These are phyloP conservation scores for Komagataella mondaviorum DNA, from an alignment of 805 yeast species.

Conservation along the genomic window DNA sequence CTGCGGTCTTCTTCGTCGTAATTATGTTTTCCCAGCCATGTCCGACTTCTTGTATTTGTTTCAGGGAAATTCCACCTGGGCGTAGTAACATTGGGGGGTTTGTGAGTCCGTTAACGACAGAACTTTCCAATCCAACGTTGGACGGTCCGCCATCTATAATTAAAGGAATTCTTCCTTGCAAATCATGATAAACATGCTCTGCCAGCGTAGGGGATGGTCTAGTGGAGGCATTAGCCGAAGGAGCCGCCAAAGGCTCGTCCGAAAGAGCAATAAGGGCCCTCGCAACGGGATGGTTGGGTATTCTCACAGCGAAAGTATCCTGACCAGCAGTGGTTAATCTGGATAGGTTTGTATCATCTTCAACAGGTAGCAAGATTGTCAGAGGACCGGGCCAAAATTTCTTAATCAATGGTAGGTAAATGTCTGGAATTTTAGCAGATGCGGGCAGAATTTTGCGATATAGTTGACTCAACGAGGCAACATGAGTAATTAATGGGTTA, in stretches of 20 bases:
- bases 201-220: conserved; percentile 91
- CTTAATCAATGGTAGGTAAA: conserved; percentile 50
- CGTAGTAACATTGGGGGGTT: conserved; percentile 78
- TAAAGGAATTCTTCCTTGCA: conserved; percentile 66
- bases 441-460: conserved; percentile 39
- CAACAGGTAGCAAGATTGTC: conserved; percentile 67
- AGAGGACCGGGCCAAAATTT: conserved; percentile 95
- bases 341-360: conserved; percentile 39
- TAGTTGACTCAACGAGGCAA: conserved; percentile 66
- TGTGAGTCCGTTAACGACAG: conserved; percentile 84
- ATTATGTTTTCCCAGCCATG: conserved; percentile 47
- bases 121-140: conserved; percentile 82
- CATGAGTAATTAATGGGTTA: conserved; percentile 86
- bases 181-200: conserved; percentile 69
- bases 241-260: conserved; percentile 91
- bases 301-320: conserved; percentile 80
- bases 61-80: conserved; percentile 89
- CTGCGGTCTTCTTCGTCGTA: conserved; percentile 55
- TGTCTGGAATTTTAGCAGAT: conserved; percentile 42
- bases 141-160: conserved; percentile 89
- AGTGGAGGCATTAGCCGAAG: conserved; percentile 94
- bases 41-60: conserved; percentile 52
- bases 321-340: conserved; percentile 75
- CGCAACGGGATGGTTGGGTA: conserved; percentile 82
- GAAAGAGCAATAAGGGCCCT: conserved; percentile 77